phyloP scores from a whole-genome alignment of 2,329 filamentous ascomycete species.

The Alternaria arborescens region DNA sequence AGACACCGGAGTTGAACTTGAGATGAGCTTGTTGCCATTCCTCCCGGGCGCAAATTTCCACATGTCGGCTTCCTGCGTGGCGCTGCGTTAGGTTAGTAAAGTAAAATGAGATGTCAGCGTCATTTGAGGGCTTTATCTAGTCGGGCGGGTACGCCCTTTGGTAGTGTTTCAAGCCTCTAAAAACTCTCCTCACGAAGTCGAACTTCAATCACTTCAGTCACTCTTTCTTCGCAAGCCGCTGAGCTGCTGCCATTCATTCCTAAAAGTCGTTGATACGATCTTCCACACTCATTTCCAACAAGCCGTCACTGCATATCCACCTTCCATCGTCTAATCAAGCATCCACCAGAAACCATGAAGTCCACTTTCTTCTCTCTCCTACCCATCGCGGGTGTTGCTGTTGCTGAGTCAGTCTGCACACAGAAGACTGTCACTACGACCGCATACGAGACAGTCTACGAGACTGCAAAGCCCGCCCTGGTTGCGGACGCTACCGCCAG shows the following conservation, averaged over 20 bases:
- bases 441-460: slow-evolving; percentile 17
- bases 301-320: slow-evolving; percentile 15
- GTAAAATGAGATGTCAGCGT: slow-evolving; percentile 24
- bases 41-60: slow-evolving; percentile 31
- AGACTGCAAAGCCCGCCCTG: slow-evolving; percentile 10
- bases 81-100: slow-evolving; percentile 22
- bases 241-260: slow-evolving; percentile 41
- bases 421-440: slow-evolving; percentile 30
- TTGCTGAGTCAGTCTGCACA: slow-evolving; percentile 36
- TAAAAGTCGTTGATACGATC: slow-evolving; percentile 18
- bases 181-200: slow-evolving; percentile 17
- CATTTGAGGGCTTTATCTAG: slow-evolving; percentile 27
- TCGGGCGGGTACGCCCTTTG: slow-evolving; percentile 13
- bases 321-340: slow-evolving; percentile 1
- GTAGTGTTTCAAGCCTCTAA: slow-evolving; percentile 16
- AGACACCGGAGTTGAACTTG: slow-evolving; percentile 9
- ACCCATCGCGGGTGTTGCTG: slow-evolving; percentile 36
- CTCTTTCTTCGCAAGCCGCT: slow-evolving; percentile 37
- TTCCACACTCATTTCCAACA: slow-evolving; percentile 8
- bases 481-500: slow-evolving; percentile 7
- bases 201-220: slow-evolving; percentile 14
- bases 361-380: slow-evolving; percentile 37
- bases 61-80: slow-evolving; percentile 11
- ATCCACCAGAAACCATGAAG: slow-evolving; percentile 33
- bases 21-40: slow-evolving; percentile 30